Base-by-base conservation (phyloP, 2,329 filamentous ascomycete genomes). In the Phialocephala subalpina region DNA sequence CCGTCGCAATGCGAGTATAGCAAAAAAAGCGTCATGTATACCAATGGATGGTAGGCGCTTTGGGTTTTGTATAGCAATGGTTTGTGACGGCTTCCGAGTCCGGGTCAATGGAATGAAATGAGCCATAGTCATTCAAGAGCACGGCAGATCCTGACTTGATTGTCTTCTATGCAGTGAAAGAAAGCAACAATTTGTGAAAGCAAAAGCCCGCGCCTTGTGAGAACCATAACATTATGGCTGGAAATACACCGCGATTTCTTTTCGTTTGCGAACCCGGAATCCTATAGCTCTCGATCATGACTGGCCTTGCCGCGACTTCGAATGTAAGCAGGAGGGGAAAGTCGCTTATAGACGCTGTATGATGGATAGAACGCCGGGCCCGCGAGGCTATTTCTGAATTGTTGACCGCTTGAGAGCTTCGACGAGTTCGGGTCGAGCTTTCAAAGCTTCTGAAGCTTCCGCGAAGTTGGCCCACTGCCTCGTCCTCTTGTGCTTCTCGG, bases 401-500 rank as follows among this genome's bases (percentile, higher is more conserved):
- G 75, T 88, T 86, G 79, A 94, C 85, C 61, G 90, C 91, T 77
- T 90, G 68, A 99, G 83, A 35, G 96, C 96, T 78, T 97, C 92
- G 70, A 95, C 83, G 66, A 99, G 84, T 83, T 98, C 96, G 1
- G 95, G 95, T 64, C 96, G 87, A 67, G 87, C 86, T 71, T 88
- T 86, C 74, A 99, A 82, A 58, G 90, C 89, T 72, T 92, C 88
- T 70, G 87, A 88, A n/a, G 96, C 96, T 78, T 97, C 88, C 59
- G 85, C 81, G 78, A 93, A 97, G 60, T 89, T 90, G 79, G 97
- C 93, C 96, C 96, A 99, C 78, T 91, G 88, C 67, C 96, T 89
- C 78, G 90, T 90, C 75, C 96, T 87, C 85, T 97, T 98, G 80
- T 97, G 89, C 82, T 87, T 91, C 83, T 99, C 96, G 1, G 96